A percentile compares a stretch with the other conserved stretches of the same genome.
phyloP scores from a whole-genome alignment of 108 stramenopile species.

The Seminavis robusta region DNA sequence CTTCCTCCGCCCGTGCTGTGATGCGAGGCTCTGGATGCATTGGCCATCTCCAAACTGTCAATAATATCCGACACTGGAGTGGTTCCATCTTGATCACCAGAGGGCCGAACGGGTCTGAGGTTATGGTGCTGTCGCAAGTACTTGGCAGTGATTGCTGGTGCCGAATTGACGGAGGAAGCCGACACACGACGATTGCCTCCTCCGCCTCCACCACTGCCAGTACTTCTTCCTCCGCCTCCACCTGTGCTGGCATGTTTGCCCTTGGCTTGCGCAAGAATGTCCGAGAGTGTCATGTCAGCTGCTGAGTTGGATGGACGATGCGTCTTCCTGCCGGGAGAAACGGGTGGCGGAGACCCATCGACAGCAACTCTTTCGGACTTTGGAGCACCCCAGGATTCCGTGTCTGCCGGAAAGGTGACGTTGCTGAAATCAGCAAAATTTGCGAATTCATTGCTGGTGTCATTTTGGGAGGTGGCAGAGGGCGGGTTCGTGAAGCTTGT shows the following conservation, averaged over 20 bases:
- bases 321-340: too few relatives aligned
- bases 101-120: too few relatives aligned
- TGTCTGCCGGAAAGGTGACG: neutral
- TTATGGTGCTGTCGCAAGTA: slow-evolving; percentile 54
- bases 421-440: slow-evolving; percentile 50
- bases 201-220: neutral
- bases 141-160: slow-evolving; percentile 62
- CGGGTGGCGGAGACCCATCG: too few relatives aligned
- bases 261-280: slow-evolving; percentile 52
- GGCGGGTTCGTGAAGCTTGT: too few relatives aligned
- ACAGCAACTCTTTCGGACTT: neutral
- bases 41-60: slow-evolving; percentile 58
- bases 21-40: slow-evolving; percentile 40
- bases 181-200: slow-evolving; percentile 20
- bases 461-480: too few relatives aligned
- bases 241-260: slow-evolving; percentile 20
- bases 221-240: slow-evolving; percentile 1
- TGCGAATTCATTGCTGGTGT: slow-evolving; percentile 25
- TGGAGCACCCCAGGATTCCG: neutral
- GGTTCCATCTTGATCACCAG: too few relatives aligned
- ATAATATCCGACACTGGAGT: slow-evolving; percentile 81
- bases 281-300: slow-evolving; percentile 33
- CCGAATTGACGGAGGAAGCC: slow-evolving; percentile 68
- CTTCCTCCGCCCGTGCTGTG: slow-evolving; percentile 20
- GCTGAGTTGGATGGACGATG: neutral